Conservation (phyloP, 2,329 filamentous ascomycete genomes). For the Mollisiaceae sp. region DNA sequence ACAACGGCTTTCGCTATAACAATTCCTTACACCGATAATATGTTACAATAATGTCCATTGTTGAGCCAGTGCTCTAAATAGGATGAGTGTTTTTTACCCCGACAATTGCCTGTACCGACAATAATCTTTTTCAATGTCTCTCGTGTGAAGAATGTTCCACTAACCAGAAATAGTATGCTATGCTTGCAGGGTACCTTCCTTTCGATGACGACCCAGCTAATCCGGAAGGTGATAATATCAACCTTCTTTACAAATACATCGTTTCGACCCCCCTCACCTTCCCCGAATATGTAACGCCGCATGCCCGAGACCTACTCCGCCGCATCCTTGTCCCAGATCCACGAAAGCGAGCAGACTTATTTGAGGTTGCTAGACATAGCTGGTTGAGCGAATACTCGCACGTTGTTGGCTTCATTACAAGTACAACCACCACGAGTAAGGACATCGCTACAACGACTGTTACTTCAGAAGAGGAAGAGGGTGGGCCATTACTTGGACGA, state of each 20-base stretch:
- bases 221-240: slow-evolving; percentile 98
- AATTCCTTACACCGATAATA: too few relatives aligned
- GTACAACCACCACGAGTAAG: slow-evolving; percentile 83
- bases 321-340: slow-evolving; percentile 96
- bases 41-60: too few relatives aligned
- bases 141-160: slow-evolving; percentile 7
- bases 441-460: slow-evolving; percentile 85
- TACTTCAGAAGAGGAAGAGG: slow-evolving; percentile 57
- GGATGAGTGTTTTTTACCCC: too few relatives aligned
- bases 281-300: slow-evolving; percentile 97
- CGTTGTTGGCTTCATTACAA: slow-evolving; percentile 95
- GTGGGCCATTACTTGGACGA: slow-evolving; percentile 71
- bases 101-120: background rate
- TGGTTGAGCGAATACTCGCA: slow-evolving; percentile 98
- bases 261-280: slow-evolving; percentile 96
- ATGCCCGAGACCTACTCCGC: slow-evolving; percentile 89
- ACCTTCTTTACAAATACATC: slow-evolving; percentile 98
- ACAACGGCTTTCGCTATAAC: too few relatives aligned
- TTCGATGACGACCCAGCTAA: slow-evolving; percentile 99
- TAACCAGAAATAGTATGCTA: slow-evolving; percentile 77
- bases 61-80: too few relatives aligned
- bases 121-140: background rate
- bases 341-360: slow-evolving; percentile 90
- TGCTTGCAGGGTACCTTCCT: slow-evolving; percentile 95
- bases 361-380: slow-evolving; percentile 96